These are phyloP conservation scores for Metarhizium anisopliae DNA, from an alignment of 2,329 filamentous ascomycete genomes.

Conservation along the genomic window DNA sequence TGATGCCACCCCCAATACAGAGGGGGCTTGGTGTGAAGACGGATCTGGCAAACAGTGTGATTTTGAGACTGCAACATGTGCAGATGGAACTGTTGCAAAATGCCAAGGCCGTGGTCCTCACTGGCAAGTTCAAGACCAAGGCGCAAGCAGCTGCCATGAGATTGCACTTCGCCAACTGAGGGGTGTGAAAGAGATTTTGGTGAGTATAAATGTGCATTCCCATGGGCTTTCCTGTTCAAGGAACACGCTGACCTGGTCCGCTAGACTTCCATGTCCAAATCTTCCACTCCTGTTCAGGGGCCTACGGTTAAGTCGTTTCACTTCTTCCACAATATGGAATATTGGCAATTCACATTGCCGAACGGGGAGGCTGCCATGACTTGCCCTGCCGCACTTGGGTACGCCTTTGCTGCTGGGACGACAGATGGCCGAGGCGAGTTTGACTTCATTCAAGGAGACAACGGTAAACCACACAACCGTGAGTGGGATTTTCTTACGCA, in stretches of 20 bases:
- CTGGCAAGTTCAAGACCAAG: slow-evolving; percentile 59
- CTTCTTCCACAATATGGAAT: slow-evolving; percentile 73
- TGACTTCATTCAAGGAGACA: slow-evolving; percentile 85
- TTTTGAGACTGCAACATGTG: slow-evolving; percentile 77
- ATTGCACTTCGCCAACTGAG: slow-evolving; percentile 64
- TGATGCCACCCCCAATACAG: slow-evolving; percentile 80
- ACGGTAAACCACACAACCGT: slow-evolving; percentile 61
- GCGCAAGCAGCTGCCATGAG: slow-evolving; percentile 65
- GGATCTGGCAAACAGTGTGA: slow-evolving; percentile 63
- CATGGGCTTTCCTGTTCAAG: not conserved
- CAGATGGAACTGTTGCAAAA: slow-evolving; percentile 55
- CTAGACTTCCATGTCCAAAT: slow-evolving; percentile 28
- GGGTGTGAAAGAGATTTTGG: slow-evolving; percentile 40
- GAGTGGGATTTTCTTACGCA: slow-evolving; percentile 71
- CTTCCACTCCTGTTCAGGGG: slow-evolving; percentile 46
- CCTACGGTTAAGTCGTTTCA: slow-evolving; percentile 72
- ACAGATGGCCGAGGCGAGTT: slow-evolving; percentile 86
- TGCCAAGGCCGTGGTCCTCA: slow-evolving; percentile 69
- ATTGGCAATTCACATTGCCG: slow-evolving; percentile 62
- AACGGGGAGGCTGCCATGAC: slow-evolving; percentile 65
- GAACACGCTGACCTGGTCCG: not conserved
- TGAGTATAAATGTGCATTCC: slow-evolving; percentile 14
- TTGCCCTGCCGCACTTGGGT: slow-evolving; percentile 81
- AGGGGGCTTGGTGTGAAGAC: slow-evolving; percentile 85
- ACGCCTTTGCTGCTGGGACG: slow-evolving; percentile 87